These are phyloP conservation scores for Vigna hirtella DNA, from an alignment of 306 rosid species.

Conservation along the genomic window DNA sequence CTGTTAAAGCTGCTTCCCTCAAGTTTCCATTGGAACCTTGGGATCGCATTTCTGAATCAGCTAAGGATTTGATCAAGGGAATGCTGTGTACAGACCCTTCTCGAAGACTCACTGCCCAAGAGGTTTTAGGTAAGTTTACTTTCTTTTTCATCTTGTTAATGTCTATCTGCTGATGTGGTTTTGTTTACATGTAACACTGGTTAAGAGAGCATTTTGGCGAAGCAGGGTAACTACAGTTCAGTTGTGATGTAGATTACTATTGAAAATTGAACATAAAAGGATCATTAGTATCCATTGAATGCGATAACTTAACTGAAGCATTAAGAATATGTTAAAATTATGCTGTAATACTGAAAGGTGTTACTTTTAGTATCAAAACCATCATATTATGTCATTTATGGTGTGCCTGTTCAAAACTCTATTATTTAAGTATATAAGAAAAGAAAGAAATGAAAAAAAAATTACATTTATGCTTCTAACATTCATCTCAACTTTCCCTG, in stretches of 20 bases:
- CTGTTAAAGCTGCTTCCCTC: slow-evolving; percentile 73
- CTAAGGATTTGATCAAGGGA: slow-evolving; percentile 71
- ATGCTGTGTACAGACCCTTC: slow-evolving; percentile 79
- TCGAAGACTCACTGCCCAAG: slow-evolving; percentile 77
- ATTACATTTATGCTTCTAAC: not conserved
- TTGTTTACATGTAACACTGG: slow-evolving; percentile 17
- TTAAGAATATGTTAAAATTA: slow-evolving; percentile 11
- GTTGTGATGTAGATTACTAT: not conserved
- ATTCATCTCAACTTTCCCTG: slow-evolving; percentile 35
- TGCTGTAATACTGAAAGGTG: not conserved
- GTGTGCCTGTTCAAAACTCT: not conserved
- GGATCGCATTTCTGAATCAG: slow-evolving; percentile 72
- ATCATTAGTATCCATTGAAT: slow-evolving; percentile 10
- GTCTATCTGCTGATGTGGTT: slow-evolving; percentile 22
- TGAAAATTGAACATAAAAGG: not conserved
- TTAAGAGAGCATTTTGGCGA: slow-evolving; percentile 17
- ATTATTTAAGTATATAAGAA: not conserved
- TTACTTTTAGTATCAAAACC: slow-evolving; percentile 8
- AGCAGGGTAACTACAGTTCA: slow-evolving; percentile 1
- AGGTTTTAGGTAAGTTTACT: slow-evolving; percentile 68
- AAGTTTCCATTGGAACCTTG: slow-evolving; percentile 76
- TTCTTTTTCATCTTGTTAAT: not conserved
- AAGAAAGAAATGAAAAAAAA: not conserved
- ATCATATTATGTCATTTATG: slow-evolving; percentile 22
- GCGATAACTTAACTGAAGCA: slow-evolving; percentile 23